phyloP scores from a whole-genome alignment of 257 asterid species.

The Leptodermis oblonga region DNA sequence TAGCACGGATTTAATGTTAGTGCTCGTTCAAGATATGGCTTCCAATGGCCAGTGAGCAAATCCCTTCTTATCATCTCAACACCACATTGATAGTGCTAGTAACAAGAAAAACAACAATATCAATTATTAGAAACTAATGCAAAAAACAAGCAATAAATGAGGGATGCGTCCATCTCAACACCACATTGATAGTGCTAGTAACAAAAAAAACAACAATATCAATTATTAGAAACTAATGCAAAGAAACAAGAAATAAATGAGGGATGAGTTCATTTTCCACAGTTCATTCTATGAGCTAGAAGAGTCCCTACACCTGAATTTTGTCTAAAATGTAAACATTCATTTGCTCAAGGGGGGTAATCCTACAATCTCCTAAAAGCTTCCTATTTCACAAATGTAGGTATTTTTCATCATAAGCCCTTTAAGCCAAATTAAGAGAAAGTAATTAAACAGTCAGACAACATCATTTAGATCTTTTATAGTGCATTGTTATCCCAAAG shows the following conservation, averaged over 20 bases:
- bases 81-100: conserved; percentile 82
- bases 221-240: background rate
- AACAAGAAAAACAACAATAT: conserved; percentile 4
- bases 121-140: background rate
- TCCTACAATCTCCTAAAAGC: background rate
- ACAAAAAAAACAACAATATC: conserved; percentile 4
- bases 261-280: background rate
- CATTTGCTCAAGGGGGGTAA: background rate
- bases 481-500: too few relatives aligned
- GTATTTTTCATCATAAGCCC: too few relatives aligned
- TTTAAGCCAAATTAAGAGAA: too few relatives aligned
- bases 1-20: conserved; percentile 79
- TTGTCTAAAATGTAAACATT: background rate
- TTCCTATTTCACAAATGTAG: background rate
- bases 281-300: background rate
- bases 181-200: conserved; percentile 81
- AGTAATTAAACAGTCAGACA: too few relatives aligned
- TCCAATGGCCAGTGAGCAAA: conserved; percentile 96
- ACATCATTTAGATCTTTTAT: too few relatives aligned
- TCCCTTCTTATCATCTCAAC: conserved; percentile 99
- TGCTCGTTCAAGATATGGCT: conserved; percentile 90
- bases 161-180: conserved; percentile 42
- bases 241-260: conserved; percentile 7
- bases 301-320: background rate
- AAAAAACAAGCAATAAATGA: conserved; percentile 11